Evolutionary conservation across 306 rosid genomes (phyloP).

Genomic region (Hylodesmum podocarpum): DNA sequence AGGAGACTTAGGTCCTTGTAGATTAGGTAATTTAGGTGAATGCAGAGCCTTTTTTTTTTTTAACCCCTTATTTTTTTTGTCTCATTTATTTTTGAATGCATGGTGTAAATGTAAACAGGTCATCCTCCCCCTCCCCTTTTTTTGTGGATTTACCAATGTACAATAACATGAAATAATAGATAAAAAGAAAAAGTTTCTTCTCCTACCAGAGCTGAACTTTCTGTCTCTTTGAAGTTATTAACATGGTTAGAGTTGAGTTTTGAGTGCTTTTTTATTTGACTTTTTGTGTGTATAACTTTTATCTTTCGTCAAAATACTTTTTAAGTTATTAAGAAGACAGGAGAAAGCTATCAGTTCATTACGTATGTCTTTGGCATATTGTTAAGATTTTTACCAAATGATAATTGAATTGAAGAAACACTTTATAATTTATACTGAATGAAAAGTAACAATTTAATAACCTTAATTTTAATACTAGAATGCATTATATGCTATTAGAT

Average conservation of each 20-base stretch:
- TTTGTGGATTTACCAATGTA: slow-evolving; percentile 3
- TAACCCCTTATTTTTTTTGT: neutral
- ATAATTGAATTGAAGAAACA: no score
- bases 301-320: no score
- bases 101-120: neutral
- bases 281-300: no score
- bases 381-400: no score
- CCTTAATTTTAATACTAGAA: no score
- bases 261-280: neutral
- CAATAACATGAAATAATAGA: slow-evolving; percentile 16
- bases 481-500: no score
- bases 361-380: no score
- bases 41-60: neutral
- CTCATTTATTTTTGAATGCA: neutral
- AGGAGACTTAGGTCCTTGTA: slow-evolving; percentile 10
- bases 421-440: no score
- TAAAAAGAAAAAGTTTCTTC: slow-evolving; percentile 13
- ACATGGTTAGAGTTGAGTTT: neutral
- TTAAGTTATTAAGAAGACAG: no score
- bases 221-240: neutral
- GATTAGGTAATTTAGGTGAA: slow-evolving; percentile 20
- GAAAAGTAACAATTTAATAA: no score
- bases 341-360: no score
- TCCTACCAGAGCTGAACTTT: neutral
- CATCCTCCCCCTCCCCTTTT: slow-evolving; percentile 24